A percentile compares a stretch with the other conserved stretches of the same genome.
Conservation (phyloP, 805 yeast genomes). For the Metschnikowia picachoensis region DNA sequence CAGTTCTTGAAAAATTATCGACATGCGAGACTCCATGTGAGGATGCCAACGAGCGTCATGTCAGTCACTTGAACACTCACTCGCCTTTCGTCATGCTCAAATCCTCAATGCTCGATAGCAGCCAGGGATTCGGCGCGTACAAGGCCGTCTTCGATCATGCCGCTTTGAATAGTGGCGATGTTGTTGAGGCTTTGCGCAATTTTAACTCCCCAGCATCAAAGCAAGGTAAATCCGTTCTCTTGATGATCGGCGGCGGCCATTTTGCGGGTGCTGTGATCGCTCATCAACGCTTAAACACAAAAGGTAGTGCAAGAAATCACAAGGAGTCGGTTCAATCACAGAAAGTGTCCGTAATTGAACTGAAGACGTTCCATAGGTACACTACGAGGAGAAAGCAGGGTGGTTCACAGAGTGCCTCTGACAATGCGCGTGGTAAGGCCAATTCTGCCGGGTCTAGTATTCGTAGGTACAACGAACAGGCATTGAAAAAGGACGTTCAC, state of each 20-base stretch:
- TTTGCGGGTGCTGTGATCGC: slow-evolving; percentile 93
- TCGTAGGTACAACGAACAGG: slow-evolving; percentile 86
- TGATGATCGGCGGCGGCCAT: slow-evolving; percentile 98
- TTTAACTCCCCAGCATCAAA: slow-evolving; percentile 27
- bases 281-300: slow-evolving; percentile 55
- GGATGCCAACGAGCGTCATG: slow-evolving; percentile 29
- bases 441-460: slow-evolving; percentile 92
- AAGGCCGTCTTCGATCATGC: slow-evolving; percentile 54
- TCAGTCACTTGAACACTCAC: slow-evolving; percentile 59
- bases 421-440: slow-evolving; percentile 90
- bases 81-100: slow-evolving; percentile 65
- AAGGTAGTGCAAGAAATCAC: slow-evolving; percentile 51
- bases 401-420: slow-evolving; percentile 92
- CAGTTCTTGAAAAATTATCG: slow-evolving; percentile 19
- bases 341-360: slow-evolving; percentile 61
- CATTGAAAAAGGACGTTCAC: slow-evolving; percentile 73
- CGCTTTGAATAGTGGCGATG: slow-evolving; percentile 42
- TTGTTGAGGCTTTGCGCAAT: slow-evolving; percentile 22
- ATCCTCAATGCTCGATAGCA: slow-evolving; percentile 41
- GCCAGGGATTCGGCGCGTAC: slow-evolving; percentile 60
- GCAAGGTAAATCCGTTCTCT: slow-evolving; percentile 55
- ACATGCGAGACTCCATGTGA: slow-evolving; percentile 21
- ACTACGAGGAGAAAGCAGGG: slow-evolving; percentile 97
- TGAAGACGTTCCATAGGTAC: slow-evolving; percentile 89
- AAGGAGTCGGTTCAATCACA: slow-evolving; percentile 52